Percentiles rank a stretch among this genome's conserved stretches.
These are phyloP conservation scores for Letharia columbiana DNA, from an alignment of 495 filamentous ascomycete genomes.

Conservation along the genomic window DNA sequence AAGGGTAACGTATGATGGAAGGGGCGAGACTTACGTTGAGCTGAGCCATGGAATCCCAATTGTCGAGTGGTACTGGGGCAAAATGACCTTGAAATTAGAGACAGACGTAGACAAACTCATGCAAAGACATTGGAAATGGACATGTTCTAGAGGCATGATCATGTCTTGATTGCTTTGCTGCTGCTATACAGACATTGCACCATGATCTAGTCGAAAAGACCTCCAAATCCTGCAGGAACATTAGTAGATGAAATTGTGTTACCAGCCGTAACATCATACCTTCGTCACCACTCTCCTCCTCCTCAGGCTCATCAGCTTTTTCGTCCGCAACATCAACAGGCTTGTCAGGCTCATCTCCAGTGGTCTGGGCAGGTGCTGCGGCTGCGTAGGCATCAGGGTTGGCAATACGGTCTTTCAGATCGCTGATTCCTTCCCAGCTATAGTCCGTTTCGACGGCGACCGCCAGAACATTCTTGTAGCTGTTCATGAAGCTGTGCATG, in stretches of 20 bases:
- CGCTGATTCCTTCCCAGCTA: conserved; percentile 90
- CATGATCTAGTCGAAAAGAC: conserved; percentile 47
- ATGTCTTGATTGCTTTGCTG: background rate
- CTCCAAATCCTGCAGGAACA: conserved; percentile 41
- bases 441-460: conserved; percentile 85
- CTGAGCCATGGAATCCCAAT: background rate
- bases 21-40: conserved; percentile 8
- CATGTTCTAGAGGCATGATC: background rate
- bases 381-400: conserved; percentile 93
- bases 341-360: conserved; percentile 29
- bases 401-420: conserved; percentile 97
- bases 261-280: conserved; percentile 16
- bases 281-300: conserved; percentile 42
- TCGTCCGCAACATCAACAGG: conserved; percentile 48
- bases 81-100: background rate
- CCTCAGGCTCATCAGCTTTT: conserved; percentile 20
- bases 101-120: background rate
- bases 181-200: conserved; percentile 6
- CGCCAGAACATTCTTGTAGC: conserved; percentile 93
- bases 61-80: background rate
- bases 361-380: conserved; percentile 58
- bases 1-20: conserved; percentile 5
- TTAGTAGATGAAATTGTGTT: conserved; percentile 16
- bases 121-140: background rate
- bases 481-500: conserved; percentile 89